Evolutionary conservation across 306 rosid genomes (phyloP), one percentile per base, ranked within the genome.

Genomic region (Citrullus mucosospermus): DNA sequence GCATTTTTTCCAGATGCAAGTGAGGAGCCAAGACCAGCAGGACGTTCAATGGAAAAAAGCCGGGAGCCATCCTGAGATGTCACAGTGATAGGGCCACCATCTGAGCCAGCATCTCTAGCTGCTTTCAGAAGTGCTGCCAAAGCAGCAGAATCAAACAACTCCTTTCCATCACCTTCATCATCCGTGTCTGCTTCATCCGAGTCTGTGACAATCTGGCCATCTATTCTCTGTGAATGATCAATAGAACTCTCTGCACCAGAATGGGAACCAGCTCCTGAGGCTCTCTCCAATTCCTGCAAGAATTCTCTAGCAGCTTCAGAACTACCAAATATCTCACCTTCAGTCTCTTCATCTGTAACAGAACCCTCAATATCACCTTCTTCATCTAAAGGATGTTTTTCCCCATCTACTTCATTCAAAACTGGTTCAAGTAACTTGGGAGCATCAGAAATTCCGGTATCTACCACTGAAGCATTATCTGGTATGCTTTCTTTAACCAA

Each of bases 21-120:
- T 51, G 99, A 91, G 63, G 93, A 78, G 51, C 99, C 99, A 86
- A 96, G 87, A 76, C 99, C 99, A 84, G 98, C 98, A 12, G 99
- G 99, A 39, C 98, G 97, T 87, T 96, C 99, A 7, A 92, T 90
- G 46, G 99, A 92, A 86, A 96, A 96, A 73, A 96, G 97, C 87
- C 89, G 86, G 9, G 98, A 85, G 41, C 98, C 99, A 85, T 96
- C 99, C 71, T 91, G 89, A 78, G 96, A 81, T 71, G 93, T 88
- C 82, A 96, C 81, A 17, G 99, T 90, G 85, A 91, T 88, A 46
- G 84, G 85, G 62, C 92, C 90, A 39, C 90, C 97, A 76, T 92
- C 97, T 44, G 91, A 85, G 76, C 89, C 90, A 8, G 85, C 90
- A 39, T 90, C 92, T 2, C 93, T 86, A 20, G 98, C 98, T 8